Conservation (phyloP, 306 rosid genomes). For the Prunus davidiana region DNA sequence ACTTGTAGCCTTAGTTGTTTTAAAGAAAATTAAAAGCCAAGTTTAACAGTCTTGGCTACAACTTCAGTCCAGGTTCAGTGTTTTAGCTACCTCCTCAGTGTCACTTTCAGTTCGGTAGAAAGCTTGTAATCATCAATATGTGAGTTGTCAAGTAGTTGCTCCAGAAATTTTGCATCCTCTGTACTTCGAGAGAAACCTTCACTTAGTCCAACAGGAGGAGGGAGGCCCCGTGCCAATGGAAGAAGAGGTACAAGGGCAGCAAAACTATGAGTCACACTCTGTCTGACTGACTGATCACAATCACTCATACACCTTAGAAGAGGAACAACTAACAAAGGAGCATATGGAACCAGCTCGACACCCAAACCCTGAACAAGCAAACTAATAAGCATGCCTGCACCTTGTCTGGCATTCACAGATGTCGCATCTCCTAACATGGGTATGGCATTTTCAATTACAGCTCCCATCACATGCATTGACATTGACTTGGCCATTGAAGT, state of each 20-base stretch:
- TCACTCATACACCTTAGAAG: slow-evolving; percentile 97
- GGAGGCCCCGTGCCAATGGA: slow-evolving; percentile 95
- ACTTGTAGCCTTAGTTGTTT: neutral
- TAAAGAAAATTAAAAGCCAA: neutral
- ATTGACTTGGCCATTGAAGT: slow-evolving; percentile 93
- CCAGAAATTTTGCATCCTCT: slow-evolving; percentile 84
- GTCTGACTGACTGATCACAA: slow-evolving; percentile 90
- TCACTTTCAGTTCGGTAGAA: slow-evolving; percentile 69
- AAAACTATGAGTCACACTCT: slow-evolving; percentile 97
- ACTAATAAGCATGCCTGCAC: slow-evolving; percentile 93
- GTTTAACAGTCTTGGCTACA: neutral
- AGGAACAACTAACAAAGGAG: slow-evolving; percentile 94
- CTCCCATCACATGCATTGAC: slow-evolving; percentile 79
- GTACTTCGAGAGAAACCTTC: slow-evolving; percentile 58
- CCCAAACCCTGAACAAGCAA: slow-evolving; percentile 96
- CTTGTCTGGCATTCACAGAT: slow-evolving; percentile 88
- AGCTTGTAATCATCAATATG: slow-evolving; percentile 87
- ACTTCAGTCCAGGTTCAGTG: neutral
- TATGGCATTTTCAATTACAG: slow-evolving; percentile 74
- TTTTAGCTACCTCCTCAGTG: slow-evolving; percentile 73
- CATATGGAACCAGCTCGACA: slow-evolving; percentile 80
- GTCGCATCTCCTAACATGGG: slow-evolving; percentile 86
- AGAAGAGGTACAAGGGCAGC: slow-evolving; percentile 99
- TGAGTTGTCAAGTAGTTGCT: slow-evolving; percentile 95
- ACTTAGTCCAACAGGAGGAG: slow-evolving; percentile 73